Base-by-base conservation (phyloP, 768 basidiomycete genomes). In the Trametes cubensis region DNA sequence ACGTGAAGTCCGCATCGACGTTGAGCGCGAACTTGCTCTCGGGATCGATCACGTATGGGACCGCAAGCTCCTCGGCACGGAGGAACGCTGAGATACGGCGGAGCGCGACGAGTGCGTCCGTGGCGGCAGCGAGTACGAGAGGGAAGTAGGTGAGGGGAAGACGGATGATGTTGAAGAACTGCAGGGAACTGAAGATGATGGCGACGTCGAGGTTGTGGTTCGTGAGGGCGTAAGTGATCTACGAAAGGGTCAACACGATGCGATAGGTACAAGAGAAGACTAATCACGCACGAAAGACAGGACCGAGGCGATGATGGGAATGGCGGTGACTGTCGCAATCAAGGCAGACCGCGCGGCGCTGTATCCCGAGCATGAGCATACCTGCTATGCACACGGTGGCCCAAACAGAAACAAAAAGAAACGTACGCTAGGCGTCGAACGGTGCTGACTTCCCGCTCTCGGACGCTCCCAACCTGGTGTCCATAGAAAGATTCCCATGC, bases 401-500 rank as follows among this genome's bases (percentile, higher is more conserved):
- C 10, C 26, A 20, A 44, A 11, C 44, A 23, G n/a, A 42, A 26
- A 39, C 34, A 11, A 47, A 6, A 41, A 28, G 8, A 18, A 5
- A 73, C 74, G 34, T 46, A 76, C 74, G 73, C 72, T 4, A 70
- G 63, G 7, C 53, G 66, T 5, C 73, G 63, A 30, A 83, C 81
- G 44, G 80, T 88, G 80, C 67, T 73, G 73, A 94, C 83, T 73
- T 97, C 95, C 41, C 82, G 80, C 63, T 78, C 78, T 51, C 95
- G 81, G 67, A 90, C 88, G 20, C 79, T 80, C 30, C 82, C 80
- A 25, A 97, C 81, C 53, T 89, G 85, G 13, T 85, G 77, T 10
- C 94, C 79, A 74, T 93, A 95, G 0, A 95, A 92, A 1, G 71
- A 66, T 69, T 94, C 92, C 93, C 92, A 95, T 2, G 90, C 88